phyloP scores from a whole-genome alignment of 805 yeast genomes.

The Blastobotrys mokoenaii region DNA sequence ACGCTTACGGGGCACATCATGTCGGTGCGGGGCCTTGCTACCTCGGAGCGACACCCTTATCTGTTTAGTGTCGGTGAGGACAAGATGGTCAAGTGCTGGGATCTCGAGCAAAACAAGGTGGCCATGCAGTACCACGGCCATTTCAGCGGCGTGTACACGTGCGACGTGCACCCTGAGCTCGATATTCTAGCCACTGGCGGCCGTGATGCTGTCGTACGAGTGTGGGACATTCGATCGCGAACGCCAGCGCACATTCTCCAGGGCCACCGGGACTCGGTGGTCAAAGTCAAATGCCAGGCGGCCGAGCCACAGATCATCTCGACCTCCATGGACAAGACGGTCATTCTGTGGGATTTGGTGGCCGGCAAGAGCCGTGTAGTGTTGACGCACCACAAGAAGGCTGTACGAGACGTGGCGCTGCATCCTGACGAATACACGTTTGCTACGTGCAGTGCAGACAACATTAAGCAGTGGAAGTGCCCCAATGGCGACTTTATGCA shows the following conservation, averaged over 20 bases:
- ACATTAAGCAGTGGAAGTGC: conserved; percentile 73
- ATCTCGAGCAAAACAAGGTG: conserved; percentile 74
- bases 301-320: conserved; percentile 82
- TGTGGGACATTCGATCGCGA: conserved; percentile 90
- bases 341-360: conserved; percentile 82
- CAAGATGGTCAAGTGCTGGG: conserved; percentile 92
- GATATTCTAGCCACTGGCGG: conserved; percentile 84
- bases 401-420: conserved; percentile 63
- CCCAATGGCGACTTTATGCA: conserved; percentile 72
- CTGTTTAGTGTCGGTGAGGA: conserved; percentile 91
- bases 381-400: conserved; percentile 76
- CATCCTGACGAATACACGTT: conserved; percentile 68
- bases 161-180: conserved; percentile 80
- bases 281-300: conserved; percentile 55
- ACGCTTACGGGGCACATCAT: conserved; percentile 86
- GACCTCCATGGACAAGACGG: conserved; percentile 76
- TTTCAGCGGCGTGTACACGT: conserved; percentile 75
- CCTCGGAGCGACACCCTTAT: conserved; percentile 75
- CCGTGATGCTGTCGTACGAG: conserved; percentile 73
- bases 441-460: conserved; percentile 74
- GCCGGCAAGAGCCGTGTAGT: conserved; percentile 66
- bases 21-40: conserved; percentile 71
- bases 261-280: conserved; percentile 76
- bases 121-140: conserved; percentile 92
- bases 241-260: conserved; percentile 64